These are phyloP conservation scores for Vitis cinerea DNA, from an alignment of 164 flowering plant genomes.

Conservation along the genomic window DNA sequence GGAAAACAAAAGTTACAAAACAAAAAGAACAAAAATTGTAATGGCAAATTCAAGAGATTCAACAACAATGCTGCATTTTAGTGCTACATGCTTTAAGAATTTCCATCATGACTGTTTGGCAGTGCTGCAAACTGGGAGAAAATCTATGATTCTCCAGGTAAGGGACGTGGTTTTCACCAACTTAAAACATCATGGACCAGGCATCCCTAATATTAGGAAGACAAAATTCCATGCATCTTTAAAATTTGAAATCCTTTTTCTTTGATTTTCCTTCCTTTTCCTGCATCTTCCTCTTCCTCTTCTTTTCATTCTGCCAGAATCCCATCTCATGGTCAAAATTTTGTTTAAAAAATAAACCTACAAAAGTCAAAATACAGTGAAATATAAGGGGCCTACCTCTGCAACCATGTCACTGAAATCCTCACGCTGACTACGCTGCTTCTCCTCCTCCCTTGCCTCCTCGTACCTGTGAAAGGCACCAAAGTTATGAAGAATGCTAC, in stretches of 20 bases:
- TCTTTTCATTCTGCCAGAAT: conserved; percentile 69
- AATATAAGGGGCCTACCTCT: conserved; percentile 48
- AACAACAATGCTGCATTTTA: background rate
- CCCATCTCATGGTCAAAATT: background rate
- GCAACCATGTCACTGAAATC: conserved; percentile 99
- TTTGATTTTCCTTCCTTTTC: conserved; percentile 87
- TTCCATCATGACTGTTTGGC: background rate
- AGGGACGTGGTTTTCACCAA: background rate
- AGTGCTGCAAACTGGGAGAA: background rate
- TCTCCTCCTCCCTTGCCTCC: conserved; percentile 98
- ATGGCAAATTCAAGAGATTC: background rate
- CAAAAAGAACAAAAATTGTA: too few relatives aligned
- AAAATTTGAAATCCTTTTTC: conserved; percentile 87
- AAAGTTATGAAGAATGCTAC: background rate
- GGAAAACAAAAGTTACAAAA: too few relatives aligned
- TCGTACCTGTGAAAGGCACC: conserved; percentile 56
- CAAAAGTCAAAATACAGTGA: background rate
- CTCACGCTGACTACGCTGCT: conserved; percentile 75
- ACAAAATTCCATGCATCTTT: conserved; percentile 1
- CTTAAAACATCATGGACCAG: background rate
- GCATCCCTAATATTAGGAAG: background rate
- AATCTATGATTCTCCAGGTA: background rate
- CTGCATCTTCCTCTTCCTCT: conserved; percentile 89
- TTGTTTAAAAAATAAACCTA: background rate
- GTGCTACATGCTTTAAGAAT: background rate